A percentile compares a stretch with the other conserved stretches of the same genome.
These are phyloP conservation scores for Petasospora rhodanensis DNA, from an alignment of 1,139 yeast genomes.

Conservation along the genomic window DNA sequence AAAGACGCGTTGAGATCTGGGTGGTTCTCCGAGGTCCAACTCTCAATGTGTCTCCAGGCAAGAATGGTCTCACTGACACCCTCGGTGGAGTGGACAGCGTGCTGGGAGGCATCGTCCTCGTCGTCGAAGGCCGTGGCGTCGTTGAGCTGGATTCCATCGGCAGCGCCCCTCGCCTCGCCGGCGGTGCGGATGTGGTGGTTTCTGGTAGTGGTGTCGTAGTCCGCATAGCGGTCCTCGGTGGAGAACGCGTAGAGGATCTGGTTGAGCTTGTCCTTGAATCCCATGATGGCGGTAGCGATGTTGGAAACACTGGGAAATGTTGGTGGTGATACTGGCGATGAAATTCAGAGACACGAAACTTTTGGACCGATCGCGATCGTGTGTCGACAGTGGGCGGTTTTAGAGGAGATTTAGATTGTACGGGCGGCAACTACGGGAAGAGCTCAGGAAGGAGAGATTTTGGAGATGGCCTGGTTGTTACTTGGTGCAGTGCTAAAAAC, in stretches of 20 bases:
- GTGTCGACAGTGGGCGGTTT: too few species aligned
- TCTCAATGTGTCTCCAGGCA: constrained; percentile 69
- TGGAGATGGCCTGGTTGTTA: too few species aligned
- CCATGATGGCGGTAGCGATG: too few species aligned
- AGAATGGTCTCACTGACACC: constrained; percentile 61
- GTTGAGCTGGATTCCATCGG: constrained; percentile 21
- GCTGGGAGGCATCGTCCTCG: constrained; percentile 9
- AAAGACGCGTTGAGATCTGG: constrained; percentile 54
- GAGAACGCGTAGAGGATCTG: constrained; percentile 62
- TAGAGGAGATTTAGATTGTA: too few species aligned
- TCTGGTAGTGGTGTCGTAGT: constrained; percentile 53
- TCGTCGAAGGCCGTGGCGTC: constrained; percentile 22
- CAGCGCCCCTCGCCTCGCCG: constrained; percentile 3
- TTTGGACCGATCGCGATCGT: too few species aligned
- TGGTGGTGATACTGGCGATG: too few species aligned
- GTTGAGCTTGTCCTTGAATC: constrained; percentile 36
- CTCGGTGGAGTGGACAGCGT: constrained; percentile 30
- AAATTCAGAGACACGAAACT: too few species aligned
- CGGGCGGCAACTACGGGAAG: too few species aligned
- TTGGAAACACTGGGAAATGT: too few species aligned
- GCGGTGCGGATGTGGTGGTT: constrained; percentile 20
- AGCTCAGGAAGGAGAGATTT: too few species aligned
- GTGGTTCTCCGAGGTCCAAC: constrained; percentile 52
- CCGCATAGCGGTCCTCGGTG: constrained; percentile 67
- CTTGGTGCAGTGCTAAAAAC: too few species aligned